Conservation (phyloP, 495 filamentous ascomycete species). For the Chaetomium cochliodes region DNA sequence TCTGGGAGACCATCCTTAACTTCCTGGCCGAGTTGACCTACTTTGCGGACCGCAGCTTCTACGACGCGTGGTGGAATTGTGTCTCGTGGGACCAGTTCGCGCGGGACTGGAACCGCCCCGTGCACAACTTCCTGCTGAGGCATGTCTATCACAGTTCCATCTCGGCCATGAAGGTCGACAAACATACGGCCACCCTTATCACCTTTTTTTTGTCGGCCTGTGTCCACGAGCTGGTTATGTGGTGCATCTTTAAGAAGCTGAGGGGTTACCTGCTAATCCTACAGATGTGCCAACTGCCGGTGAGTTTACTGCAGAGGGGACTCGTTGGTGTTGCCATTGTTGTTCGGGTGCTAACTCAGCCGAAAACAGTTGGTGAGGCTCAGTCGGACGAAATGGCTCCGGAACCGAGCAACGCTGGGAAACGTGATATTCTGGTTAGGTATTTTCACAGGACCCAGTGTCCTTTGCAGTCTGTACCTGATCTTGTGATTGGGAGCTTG, state of each 20-base stretch:
- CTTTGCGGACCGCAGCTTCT: conserved; percentile 77
- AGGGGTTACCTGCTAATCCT: conserved; percentile 67
- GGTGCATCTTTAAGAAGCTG: conserved; percentile 73
- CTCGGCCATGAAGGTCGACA: conserved; percentile 64
- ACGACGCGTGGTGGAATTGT: conserved; percentile 69
- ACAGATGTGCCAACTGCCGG: conserved; percentile 69
- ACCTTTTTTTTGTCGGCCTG: conserved; percentile 70
- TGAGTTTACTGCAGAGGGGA: conserved; percentile 17
- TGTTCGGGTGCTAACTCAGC: not conserved
- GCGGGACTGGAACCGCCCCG: conserved; percentile 69
- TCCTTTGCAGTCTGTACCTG: conserved; percentile 69
- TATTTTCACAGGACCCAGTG: conserved; percentile 67
- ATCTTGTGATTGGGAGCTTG: conserved; percentile 49
- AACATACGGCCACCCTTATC: conserved; percentile 66
- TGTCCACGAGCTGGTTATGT: conserved; percentile 75
- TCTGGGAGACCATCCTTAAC: conserved; percentile 80
- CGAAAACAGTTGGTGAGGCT: conserved; percentile 53
- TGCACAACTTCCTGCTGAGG: conserved; percentile 69
- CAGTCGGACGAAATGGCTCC: conserved; percentile 61
- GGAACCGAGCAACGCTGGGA: conserved; percentile 57
- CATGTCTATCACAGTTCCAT: conserved; percentile 76
- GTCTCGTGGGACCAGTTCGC: conserved; percentile 68
- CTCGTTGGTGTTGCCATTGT: not conserved
- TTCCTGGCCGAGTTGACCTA: conserved; percentile 68
- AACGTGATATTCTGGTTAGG: conserved; percentile 77